Base-by-base conservation (phyloP, 2,329 filamentous ascomycete genomes). In the Aspergillus sp. region DNA sequence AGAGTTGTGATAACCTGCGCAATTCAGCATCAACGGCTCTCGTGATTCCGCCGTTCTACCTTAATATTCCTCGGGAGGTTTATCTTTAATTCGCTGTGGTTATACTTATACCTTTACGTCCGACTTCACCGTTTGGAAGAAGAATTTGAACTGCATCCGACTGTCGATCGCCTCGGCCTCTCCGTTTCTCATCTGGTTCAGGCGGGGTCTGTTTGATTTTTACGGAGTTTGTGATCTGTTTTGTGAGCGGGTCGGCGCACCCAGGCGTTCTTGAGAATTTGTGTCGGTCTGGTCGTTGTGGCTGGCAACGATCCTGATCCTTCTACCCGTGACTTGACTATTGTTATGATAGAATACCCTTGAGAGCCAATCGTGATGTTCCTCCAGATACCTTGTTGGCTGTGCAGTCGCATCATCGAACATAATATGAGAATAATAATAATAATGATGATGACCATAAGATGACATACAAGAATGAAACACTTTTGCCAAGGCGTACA, bases 1-100 rank as follows among this genome's bases (percentile, higher is more conserved):
- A 11, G 71, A 72, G 50, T 47, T 73, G 55, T 71, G 58, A 70
- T 25, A 23, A 4, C 17, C 7, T 38, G 6, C 11, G 19, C 16
- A 2, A 19, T 13, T 34, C 21, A 17, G 19, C 16, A 19, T 10
- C 10, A 34, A 13, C 19, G 6, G 16, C 13, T 14, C 5, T 40
- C 2, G 14, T 41, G 6, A 34, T n/a, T 23, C 11, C 25, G 11
- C 14, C 21, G 14, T 34, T 11, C 16, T 21, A 20, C 31, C 36
- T 36, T 20, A 13, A 16, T 40, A 10, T 41, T 29, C 29, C 19
- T 47, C 45, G 38, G 20, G 29, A 38, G 13, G 23, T 13, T 36
- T 21, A 19, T 42, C 11, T 38, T 2, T 17, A 17, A n/a, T 38
- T 38, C 11, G 16, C 16, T 38, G 34, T 38, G 34, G 34, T 17